phyloP scores from a whole-genome alignment of 352 stramenopile genomes.

The Phytophthora hibernalis region DNA sequence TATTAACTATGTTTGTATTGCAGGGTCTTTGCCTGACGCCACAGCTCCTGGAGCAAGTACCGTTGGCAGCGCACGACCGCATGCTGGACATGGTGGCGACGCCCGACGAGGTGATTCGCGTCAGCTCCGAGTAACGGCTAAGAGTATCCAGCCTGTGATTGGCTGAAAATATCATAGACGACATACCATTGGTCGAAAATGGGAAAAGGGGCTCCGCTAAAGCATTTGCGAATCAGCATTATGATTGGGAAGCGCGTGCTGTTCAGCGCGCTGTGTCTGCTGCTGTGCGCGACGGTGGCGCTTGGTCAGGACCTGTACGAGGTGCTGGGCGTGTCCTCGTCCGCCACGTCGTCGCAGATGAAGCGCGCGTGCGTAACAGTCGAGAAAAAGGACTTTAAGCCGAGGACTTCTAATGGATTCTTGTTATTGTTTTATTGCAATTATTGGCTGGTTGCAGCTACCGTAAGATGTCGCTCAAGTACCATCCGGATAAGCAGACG shows the following conservation, averaged over 20 bases:
- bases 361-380: slow-evolving; percentile 67
- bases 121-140: slow-evolving; percentile 22
- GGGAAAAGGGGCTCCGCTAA: too few species aligned
- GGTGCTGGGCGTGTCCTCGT: slow-evolving; percentile 65
- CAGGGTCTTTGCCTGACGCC: slow-evolving; percentile 72
- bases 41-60: slow-evolving; percentile 73
- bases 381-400: not conserved
- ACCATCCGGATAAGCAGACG: slow-evolving; percentile 95
- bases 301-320: slow-evolving; percentile 74
- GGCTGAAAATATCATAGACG: slow-evolving; percentile 3
- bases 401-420: not conserved
- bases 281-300: slow-evolving; percentile 45
- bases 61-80: slow-evolving; percentile 65
- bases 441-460: slow-evolving; percentile 55
- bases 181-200: slow-evolving; percentile 23
- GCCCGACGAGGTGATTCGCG: slow-evolving; percentile 57
- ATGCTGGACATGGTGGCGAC: slow-evolving; percentile 77
- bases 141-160: slow-evolving; percentile 16
- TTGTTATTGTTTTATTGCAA: slow-evolving; percentile 3
- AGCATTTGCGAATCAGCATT: slow-evolving; percentile 19
- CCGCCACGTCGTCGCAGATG: slow-evolving; percentile 61
- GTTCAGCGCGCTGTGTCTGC: slow-evolving; percentile 49
- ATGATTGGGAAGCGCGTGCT: slow-evolving; percentile 36
- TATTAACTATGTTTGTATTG: slow-evolving; percentile 5
- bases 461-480: slow-evolving; percentile 93